A percentile compares a stretch with the other conserved stretches of the same genome.
These are phyloP conservation scores for Erodium maritimum DNA, from an alignment of 345 rosid species.

Conservation along the genomic window DNA sequence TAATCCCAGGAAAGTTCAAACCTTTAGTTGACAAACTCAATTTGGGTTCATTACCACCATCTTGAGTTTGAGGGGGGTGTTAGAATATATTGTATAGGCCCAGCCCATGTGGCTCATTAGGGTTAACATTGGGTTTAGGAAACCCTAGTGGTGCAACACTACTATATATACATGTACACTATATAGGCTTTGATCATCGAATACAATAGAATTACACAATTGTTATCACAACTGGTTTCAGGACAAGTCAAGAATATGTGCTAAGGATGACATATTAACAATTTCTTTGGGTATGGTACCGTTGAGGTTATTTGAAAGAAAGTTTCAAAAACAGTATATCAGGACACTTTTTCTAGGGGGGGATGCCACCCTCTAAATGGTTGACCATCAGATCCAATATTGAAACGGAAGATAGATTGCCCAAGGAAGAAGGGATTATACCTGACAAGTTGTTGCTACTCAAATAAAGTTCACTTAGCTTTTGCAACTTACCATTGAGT, in stretches of 20 bases:
- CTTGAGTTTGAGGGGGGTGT: too few relatives aligned
- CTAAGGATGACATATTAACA: neutral
- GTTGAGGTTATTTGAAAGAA: constrained; percentile 7
- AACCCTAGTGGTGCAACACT: too few relatives aligned
- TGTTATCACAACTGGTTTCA: constrained; percentile 4
- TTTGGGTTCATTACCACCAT: too few relatives aligned
- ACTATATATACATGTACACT: too few relatives aligned
- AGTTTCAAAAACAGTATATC: neutral
- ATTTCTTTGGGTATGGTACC: constrained; percentile 7
- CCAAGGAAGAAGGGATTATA: constrained; percentile 6
- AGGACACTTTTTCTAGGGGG: neutral
- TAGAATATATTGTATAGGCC: too few relatives aligned
- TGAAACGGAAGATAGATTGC: neutral
- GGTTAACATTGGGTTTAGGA: too few relatives aligned
- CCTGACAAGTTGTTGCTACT: neutral
- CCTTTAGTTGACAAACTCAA: too few relatives aligned
- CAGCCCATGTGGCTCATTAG: too few relatives aligned
- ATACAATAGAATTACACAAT: too few relatives aligned
- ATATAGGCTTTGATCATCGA: too few relatives aligned
- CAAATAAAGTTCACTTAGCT: constrained; percentile 3
- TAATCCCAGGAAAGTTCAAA: too few relatives aligned
- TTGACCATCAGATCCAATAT: neutral
- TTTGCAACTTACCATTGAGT: constrained; percentile 2
- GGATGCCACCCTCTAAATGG: constrained; percentile 1
- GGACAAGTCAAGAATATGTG: neutral